Evolutionary conservation across 139 green algal genomes (phyloP).

Genomic region (Chlamydomonas sp.): DNA sequence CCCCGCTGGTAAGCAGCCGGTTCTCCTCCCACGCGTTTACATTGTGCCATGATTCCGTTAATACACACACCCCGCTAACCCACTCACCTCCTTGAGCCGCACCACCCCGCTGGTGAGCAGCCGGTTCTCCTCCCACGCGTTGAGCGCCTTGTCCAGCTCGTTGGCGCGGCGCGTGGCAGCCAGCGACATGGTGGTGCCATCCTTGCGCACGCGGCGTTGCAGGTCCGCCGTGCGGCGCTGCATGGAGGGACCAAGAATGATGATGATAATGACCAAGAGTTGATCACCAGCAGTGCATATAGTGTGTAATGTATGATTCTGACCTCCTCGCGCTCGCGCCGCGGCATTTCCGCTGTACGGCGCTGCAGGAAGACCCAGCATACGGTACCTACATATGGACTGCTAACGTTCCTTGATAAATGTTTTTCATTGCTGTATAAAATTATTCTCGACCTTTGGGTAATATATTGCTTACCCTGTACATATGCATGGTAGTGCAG

Average conservation of each 20-base stretch:
- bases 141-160: conserved; percentile 87
- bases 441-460: no score
- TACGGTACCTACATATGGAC: no score
- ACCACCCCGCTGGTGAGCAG: conserved; percentile 90
- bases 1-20: conserved; percentile 1
- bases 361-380: no score
- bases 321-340: no score
- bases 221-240: conserved; percentile 73
- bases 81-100: conserved; percentile 72
- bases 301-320: no score
- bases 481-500: no score
- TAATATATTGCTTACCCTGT: no score
- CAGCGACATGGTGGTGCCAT: conserved; percentile 92
- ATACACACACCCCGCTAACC: not conserved
- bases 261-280: no score
- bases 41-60: not conserved
- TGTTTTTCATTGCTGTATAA: no score
- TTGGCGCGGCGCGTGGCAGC: conserved; percentile 84
- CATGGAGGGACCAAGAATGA: conserved; percentile 7
- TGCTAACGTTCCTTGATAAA: no score
- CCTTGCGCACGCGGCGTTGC: conserved; percentile 76
- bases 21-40: not conserved
- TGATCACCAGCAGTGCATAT: no score
- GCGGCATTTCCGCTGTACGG: no score
- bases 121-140: conserved; percentile 96